phyloP scores from a whole-genome alignment of 2,329 filamentous ascomycete genomes.

The Alternaria hordeiaustralica region DNA sequence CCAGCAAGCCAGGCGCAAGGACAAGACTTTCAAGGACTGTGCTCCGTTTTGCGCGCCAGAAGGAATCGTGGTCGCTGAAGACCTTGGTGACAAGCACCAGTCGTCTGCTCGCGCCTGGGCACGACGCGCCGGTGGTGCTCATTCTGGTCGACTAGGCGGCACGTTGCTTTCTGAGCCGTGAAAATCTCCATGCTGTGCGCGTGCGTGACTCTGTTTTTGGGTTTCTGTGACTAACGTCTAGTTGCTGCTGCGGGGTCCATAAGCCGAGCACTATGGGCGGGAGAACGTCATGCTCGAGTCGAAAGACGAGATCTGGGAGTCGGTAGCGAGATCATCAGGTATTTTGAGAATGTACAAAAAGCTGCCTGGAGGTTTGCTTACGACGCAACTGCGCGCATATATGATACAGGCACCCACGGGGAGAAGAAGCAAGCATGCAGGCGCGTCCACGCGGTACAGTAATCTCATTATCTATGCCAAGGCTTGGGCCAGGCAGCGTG shows the following conservation, averaged over 20 bases:
- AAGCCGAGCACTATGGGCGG: conserved; percentile 3
- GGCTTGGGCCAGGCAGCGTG: conserved; percentile 22
- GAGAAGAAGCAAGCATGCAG: conserved; percentile 17
- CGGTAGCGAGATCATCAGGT: not conserved
- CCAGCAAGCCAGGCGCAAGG: conserved; percentile 19
- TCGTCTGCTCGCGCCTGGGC: conserved; percentile 31
- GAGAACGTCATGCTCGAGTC: conserved; percentile 4
- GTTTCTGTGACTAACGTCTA: conserved; percentile 34
- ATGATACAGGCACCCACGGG: not conserved
- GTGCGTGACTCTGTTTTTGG: conserved; percentile 28
- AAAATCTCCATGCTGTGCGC: conserved; percentile 20
- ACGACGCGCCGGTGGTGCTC: conserved; percentile 26
- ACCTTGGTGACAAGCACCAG: conserved; percentile 34
- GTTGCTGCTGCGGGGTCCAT: conserved; percentile 26
- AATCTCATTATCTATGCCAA: conserved; percentile 33
- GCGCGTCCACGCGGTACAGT: conserved; percentile 10
- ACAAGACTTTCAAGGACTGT: conserved; percentile 13
- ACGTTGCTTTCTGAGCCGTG: conserved; percentile 15
- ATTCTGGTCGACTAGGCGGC: conserved; percentile 13
- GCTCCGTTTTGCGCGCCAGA: conserved; percentile 12
- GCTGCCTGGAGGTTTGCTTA: not conserved
- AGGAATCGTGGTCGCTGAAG: conserved; percentile 23
- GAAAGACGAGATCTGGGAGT: not conserved
- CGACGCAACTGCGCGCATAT: not conserved
- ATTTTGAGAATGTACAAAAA: not conserved